These are phyloP conservation scores for Peribolospora baueri DNA, from an alignment of 768 basidiomycete species.

Conservation along the genomic window DNA sequence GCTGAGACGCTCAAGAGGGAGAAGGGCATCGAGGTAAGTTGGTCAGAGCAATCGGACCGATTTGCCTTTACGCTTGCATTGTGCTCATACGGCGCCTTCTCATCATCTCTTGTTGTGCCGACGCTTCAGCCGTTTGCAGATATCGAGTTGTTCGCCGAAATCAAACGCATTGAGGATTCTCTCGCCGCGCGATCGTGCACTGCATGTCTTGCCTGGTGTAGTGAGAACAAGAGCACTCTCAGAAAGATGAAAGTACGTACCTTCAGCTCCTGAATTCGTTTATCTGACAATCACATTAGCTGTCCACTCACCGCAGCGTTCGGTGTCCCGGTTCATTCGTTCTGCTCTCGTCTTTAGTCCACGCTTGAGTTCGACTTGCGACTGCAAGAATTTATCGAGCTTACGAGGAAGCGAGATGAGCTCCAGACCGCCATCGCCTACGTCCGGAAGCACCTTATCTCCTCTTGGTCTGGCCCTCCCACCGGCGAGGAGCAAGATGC, in stretches of 20 bases:
- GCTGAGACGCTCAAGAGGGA: constrained; percentile 53
- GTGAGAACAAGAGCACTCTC: constrained; percentile 76
- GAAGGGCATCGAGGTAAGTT: constrained; percentile 48
- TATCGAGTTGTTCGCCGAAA: constrained; percentile 72
- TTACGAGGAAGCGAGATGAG: constrained; percentile 38
- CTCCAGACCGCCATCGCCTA: constrained; percentile 59
- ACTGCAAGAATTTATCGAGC: constrained; percentile 86
- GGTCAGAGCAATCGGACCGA: neutral
- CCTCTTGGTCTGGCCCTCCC: constrained; percentile 31
- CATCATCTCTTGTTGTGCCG: constrained; percentile 9
- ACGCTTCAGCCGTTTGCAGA: constrained; percentile 35
- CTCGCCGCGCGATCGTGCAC: constrained; percentile 49
- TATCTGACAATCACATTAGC: neutral
- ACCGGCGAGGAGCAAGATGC: no score
- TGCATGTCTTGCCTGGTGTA: constrained; percentile 85
- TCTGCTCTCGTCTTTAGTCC: constrained; percentile 30
- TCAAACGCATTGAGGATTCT: constrained; percentile 61
- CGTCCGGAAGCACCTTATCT: constrained; percentile 47
- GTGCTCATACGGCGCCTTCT: constrained; percentile 5
- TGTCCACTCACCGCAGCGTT: neutral
- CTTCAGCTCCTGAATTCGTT: neutral
- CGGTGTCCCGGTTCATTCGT: neutral
- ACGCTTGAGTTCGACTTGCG: constrained; percentile 88
- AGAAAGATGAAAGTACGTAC: constrained; percentile 61
- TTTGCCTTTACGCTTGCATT: constrained; percentile 3